These are phyloP conservation scores for Mycena metata DNA, from an alignment of 768 basidiomycete species.

Conservation along the genomic window DNA sequence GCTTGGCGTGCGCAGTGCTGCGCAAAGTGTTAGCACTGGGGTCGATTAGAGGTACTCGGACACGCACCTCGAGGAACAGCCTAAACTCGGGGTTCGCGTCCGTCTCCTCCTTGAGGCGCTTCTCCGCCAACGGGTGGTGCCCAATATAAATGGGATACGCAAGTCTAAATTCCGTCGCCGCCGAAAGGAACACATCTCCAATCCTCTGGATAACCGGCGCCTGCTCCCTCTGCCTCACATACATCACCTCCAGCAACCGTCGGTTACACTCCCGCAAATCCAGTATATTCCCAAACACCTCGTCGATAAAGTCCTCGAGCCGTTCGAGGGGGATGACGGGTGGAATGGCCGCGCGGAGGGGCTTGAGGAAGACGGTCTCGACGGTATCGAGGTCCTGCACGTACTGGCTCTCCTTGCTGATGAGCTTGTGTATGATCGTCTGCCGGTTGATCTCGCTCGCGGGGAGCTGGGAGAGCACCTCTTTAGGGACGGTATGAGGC, in stretches of 20 bases:
- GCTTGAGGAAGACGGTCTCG: slow-evolving; percentile 73
- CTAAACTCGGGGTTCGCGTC: slow-evolving; percentile 86
- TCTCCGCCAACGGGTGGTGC: slow-evolving; percentile 87
- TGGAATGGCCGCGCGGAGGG: slow-evolving; percentile 61
- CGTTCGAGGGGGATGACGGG: slow-evolving; percentile 62
- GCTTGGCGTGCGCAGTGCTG: slow-evolving; percentile 61
- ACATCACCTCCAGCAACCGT: slow-evolving; percentile 85
- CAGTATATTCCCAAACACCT: slow-evolving; percentile 90
- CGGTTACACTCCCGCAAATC: slow-evolving; percentile 87
- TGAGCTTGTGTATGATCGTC: slow-evolving; percentile 90
- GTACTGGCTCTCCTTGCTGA: slow-evolving; percentile 91
- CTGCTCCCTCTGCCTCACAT: slow-evolving; percentile 89
- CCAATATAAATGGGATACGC: slow-evolving; percentile 91
- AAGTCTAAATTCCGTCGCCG: slow-evolving; percentile 88
- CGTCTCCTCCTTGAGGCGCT: slow-evolving; percentile 87
- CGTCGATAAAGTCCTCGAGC: slow-evolving; percentile 88
- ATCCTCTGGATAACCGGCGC: slow-evolving; percentile 79
- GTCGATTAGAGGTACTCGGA: no score
- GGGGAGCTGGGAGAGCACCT: slow-evolving; percentile 64
- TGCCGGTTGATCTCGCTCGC: slow-evolving; percentile 87
- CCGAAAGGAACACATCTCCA: slow-evolving; percentile 87
- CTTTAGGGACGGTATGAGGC: slow-evolving; percentile 59
- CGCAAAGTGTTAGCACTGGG: background rate
- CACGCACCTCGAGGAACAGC: slow-evolving; percentile 85
- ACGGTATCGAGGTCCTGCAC: slow-evolving; percentile 88